phyloP scores from a whole-genome alignment of 169 alveolate genomes.

The Plasmodium yoelii region DNA sequence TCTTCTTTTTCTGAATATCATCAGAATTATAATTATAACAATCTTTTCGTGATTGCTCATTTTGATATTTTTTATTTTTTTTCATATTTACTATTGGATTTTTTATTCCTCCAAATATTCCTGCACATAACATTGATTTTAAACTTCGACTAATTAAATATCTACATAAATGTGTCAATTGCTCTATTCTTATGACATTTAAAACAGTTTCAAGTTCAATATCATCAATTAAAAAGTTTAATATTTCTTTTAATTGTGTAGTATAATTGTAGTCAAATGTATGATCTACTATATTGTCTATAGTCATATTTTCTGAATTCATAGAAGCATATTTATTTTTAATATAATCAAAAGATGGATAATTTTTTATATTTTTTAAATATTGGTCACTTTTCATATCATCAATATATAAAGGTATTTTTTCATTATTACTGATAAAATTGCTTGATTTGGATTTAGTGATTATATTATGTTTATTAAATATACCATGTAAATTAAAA shows the following conservation, averaged over 20 bases:
- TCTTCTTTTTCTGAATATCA: conserved; percentile 35
- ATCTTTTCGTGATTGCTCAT: conserved; percentile 41
- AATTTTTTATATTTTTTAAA: conserved; percentile 16
- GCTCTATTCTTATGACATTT: conserved; percentile 80
- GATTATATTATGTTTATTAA: conserved; percentile 12
- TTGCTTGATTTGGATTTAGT: conserved; percentile 4
- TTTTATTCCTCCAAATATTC: conserved; percentile 78
- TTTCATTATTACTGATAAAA: conserved; percentile 30
- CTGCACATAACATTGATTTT: conserved; percentile 81
- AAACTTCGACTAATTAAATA: conserved; percentile 78
- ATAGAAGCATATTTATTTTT: conserved; percentile 17
- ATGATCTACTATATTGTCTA: conserved; percentile 47
- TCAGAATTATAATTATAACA: conserved; percentile 60
- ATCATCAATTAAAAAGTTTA: conserved; percentile 75
- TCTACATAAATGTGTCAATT: conserved; percentile 77
- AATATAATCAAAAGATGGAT: conserved; percentile 26
- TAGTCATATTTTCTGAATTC: conserved; percentile 10
- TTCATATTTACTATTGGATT: conserved; percentile 60
- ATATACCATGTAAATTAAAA: conserved; percentile 27
- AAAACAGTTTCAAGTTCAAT: conserved; percentile 71
- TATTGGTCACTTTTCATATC: conserved; percentile 23
- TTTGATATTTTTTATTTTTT: conserved; percentile 17
- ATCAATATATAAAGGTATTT: conserved; percentile 13
- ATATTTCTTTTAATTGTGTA: conserved; percentile 56
- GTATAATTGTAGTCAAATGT: conserved; percentile 44